Conservation (phyloP, 805 yeast species). For the Candida caryicola region DNA sequence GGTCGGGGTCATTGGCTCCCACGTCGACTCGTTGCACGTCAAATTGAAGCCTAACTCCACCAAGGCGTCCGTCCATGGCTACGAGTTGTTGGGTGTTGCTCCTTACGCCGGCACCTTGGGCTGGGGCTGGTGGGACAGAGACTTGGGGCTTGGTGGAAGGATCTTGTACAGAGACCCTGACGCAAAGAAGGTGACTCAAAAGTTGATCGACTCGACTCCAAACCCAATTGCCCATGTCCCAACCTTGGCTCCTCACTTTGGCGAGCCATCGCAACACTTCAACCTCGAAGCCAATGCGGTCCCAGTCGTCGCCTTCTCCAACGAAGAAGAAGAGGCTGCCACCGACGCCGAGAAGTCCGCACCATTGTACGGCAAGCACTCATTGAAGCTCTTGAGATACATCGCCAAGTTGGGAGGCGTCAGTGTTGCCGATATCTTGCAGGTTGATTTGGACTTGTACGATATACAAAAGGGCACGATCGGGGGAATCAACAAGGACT, state of each 20-base stretch:
- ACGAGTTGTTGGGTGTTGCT: conserved; percentile 76
- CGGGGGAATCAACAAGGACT: conserved; percentile 77
- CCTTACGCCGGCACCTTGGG: conserved; percentile 73
- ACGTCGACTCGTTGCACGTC: conserved; percentile 68
- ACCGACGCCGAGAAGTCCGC: conserved; percentile 58
- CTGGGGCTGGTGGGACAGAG: conserved; percentile 80
- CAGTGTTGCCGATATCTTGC: conserved; percentile 58
- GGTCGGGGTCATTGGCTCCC: conserved; percentile 71
- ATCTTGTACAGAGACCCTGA: conserved; percentile 46
- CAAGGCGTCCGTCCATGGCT: conserved; percentile 65
- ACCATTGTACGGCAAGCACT: conserved; percentile 69
- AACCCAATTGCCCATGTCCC: conserved; percentile 79
- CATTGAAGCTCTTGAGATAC: conserved; percentile 64
- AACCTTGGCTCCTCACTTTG: conserved; percentile 85
- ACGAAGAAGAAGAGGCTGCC: conserved; percentile 41
- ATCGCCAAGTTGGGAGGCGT: conserved; percentile 60
- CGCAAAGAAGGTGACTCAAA: conserved; percentile 35
- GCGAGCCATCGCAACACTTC: conserved; percentile 61
- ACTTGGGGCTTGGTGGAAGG: conserved; percentile 80
- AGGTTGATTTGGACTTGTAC: conserved; percentile 73
- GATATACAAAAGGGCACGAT: conserved; percentile 77
- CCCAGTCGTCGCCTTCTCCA: conserved; percentile 68
- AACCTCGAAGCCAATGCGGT: conserved; percentile 75
- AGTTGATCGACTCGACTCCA: conserved; percentile 57
- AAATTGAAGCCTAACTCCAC: conserved; percentile 70